Conservation (phyloP, 202 grass and related monocot genomes). For the Schoenoplectus triqueter region DNA sequence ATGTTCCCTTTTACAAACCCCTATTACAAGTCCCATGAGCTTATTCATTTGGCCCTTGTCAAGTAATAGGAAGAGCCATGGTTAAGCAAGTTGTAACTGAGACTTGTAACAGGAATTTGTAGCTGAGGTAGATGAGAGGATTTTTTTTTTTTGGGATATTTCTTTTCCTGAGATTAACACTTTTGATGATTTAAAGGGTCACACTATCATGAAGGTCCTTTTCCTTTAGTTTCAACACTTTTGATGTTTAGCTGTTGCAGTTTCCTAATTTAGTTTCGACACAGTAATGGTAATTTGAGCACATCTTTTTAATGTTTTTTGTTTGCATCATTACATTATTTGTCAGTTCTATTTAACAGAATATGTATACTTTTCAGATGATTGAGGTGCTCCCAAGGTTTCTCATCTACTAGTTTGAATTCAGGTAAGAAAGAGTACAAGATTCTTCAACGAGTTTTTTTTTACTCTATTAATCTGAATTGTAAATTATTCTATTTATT, state of each 20-base stretch:
- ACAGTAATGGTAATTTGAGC: no score
- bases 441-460: neutral
- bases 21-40: neutral
- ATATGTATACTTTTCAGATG: conserved; percentile 28
- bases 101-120: conserved; percentile 1
- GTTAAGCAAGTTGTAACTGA: neutral
- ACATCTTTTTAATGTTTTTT: neutral
- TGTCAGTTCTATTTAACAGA: conserved; percentile 23
- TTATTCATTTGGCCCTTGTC: neutral
- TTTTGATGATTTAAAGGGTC: neutral
- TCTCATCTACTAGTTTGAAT: conserved; percentile 20
- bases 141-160: no score
- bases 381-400: conserved; percentile 20
- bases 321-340: neutral
- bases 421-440: conserved; percentile 28
- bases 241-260: no score
- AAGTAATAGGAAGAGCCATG: neutral
- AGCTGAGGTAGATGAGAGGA: neutral
- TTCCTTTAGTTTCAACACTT: neutral
- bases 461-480: neutral
- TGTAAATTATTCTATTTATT: neutral
- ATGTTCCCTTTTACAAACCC: neutral
- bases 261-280: no score
- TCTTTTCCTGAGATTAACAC: no score
- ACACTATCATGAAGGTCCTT: neutral